phyloP scores from a whole-genome alignment of 768 basidiomycete species.

The Boletus fagicola region DNA sequence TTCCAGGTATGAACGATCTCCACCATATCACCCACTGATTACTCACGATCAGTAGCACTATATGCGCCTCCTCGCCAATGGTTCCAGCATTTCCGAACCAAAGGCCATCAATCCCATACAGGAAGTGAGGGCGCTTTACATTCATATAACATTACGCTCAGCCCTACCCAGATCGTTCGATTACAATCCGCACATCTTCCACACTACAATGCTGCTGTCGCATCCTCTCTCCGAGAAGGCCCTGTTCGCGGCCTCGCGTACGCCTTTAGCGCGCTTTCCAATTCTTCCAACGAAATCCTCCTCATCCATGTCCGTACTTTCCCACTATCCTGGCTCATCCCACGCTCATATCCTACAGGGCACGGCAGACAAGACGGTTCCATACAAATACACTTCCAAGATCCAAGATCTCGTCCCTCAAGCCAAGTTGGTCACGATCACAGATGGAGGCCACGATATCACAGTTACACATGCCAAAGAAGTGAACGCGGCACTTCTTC shows the following conservation, averaged over 20 bases:
- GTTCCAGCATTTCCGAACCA: constrained; percentile 22
- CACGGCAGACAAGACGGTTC: constrained; percentile 34
- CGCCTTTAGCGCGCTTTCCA: constrained; percentile 51
- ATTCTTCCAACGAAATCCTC: constrained; percentile 50
- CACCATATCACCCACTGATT: neutral
- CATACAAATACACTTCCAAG: constrained; percentile 31
- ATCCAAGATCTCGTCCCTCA: constrained; percentile 32
- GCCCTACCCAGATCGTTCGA: constrained; percentile 55
- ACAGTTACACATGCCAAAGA: constrained; percentile 33
- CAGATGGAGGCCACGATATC: constrained; percentile 31
- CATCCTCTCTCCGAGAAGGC: constrained; percentile 70
- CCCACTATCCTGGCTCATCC: neutral
- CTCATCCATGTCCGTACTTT: constrained; percentile 56
- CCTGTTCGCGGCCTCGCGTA: constrained; percentile 62
- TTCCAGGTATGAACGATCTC: constrained; percentile 47
- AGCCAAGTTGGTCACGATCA: constrained; percentile 31
- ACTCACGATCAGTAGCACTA: constrained; percentile 40
- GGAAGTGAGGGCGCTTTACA: constrained; percentile 35
- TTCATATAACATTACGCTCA: neutral
- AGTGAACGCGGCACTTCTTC: constrained; percentile 30
- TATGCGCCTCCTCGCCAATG: constrained; percentile 48
- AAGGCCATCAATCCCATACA: constrained; percentile 36
- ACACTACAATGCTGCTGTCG: constrained; percentile 73
- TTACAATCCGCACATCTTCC: constrained; percentile 74
- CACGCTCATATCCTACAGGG: constrained; percentile 22